Base-by-base conservation (phyloP, 2,329 filamentous ascomycete genomes). In the Diplodia sapinea region DNA sequence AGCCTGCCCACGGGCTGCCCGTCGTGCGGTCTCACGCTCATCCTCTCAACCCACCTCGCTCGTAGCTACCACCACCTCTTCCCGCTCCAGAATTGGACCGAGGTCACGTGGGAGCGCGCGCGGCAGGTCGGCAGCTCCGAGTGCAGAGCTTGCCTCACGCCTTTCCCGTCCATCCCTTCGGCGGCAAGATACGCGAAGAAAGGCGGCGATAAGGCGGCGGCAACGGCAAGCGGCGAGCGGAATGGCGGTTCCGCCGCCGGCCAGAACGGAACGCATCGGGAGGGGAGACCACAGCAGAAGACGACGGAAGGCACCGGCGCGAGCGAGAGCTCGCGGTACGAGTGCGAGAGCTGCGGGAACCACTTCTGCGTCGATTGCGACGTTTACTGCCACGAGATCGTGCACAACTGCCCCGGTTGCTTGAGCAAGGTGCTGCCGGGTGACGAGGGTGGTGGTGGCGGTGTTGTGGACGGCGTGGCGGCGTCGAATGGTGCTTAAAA, bases 341-440 rank as follows among this genome's bases (percentile, higher is more conserved):
- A 91, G 68, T 99, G 95, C 77, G 87, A 90, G 72, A 89, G 90
- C n/a, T 99, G 95, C 79, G 81, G 86, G 3, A 89, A 91, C 69
- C 94, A 98, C 80, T 99, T 98, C 77, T 99, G 95, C 82, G 96
- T 99, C 71, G 95, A 99, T 78, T 99, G 95, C 78, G 95, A 99
- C 78, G 88, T 97, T 29, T 97, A 95, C 80, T 91, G 92, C 29
- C 95, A 99, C 77, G 93, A 97, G 80, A 88, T 96, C 13, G 87
- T 97, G 63, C 94, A 99, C 77, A 98, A 98, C 79, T 99, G 95
- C 75, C 94, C 95, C 0, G 94, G 94, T 0, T 99, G 95, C 78
- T 90, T 89, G 73, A 82, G 82, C 61, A 68, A 29, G 54, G 63
- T 49, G 43, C 6, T 15, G 26, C 6, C 26, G 17, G 33, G 23